Conservation (phyloP, 768 basidiomycete genomes). For the Pleurotus ostreatus region DNA sequence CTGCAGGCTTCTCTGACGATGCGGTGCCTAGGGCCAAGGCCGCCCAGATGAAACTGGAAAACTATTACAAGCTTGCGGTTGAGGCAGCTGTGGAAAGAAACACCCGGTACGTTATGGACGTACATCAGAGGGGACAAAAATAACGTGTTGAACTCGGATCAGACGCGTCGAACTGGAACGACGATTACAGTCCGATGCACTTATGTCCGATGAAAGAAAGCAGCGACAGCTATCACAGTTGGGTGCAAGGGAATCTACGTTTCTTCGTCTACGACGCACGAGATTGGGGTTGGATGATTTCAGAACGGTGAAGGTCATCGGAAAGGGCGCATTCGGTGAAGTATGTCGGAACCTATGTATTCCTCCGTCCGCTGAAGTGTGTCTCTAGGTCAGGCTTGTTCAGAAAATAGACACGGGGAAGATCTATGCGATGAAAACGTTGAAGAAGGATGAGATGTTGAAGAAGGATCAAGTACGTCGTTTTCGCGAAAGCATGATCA, state of each 20-base stretch:
- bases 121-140: too few species aligned
- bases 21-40: conserved; percentile 81
- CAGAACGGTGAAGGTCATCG: conserved; percentile 96
- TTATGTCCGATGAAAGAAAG: conserved; percentile 82
- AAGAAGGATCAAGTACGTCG: conserved; percentile 90
- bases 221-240: conserved; percentile 77
- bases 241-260: conserved; percentile 86
- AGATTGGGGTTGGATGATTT: conserved; percentile 91
- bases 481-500: neutral
- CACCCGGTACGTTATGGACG: conserved; percentile 53
- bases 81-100: conserved; percentile 95
- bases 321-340: conserved; percentile 98
- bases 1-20: conserved; percentile 73
- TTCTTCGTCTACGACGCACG: conserved; percentile 83
- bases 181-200: conserved; percentile 62
- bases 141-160: neutral
- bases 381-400: conserved; percentile 77
- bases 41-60: conserved; percentile 93
- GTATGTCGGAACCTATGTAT: conserved; percentile 34
- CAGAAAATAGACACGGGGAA: conserved; percentile 97
- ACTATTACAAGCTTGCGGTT: conserved; percentile 95
- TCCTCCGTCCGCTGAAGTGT: neutral
- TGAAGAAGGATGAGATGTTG: conserved; percentile 98
- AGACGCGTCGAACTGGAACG: conserved; percentile 90
- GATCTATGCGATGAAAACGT: conserved; percentile 98